Conservation (phyloP, 2,329 filamentous ascomycete genomes). For the Trichothecium roseum region DNA sequence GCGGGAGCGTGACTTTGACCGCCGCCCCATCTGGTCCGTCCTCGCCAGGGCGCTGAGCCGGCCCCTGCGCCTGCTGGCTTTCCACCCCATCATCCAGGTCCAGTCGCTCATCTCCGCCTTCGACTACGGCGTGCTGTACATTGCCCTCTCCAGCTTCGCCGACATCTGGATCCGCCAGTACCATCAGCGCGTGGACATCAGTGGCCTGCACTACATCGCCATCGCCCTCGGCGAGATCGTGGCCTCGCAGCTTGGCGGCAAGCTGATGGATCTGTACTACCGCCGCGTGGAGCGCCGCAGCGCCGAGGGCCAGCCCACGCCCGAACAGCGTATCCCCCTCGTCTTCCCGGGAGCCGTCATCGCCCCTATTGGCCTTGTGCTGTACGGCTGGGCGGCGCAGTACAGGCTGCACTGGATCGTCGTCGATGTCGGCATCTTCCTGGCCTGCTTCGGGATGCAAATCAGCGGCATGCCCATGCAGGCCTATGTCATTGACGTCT, state of each 20-base stretch:
- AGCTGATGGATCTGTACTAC: constrained; percentile 29
- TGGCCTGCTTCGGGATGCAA: constrained; percentile 21
- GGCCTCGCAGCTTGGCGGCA: constrained; percentile 36
- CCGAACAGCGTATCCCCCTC: constrained; percentile 16
- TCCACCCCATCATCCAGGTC: constrained; percentile 51
- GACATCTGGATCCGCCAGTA: constrained; percentile 46
- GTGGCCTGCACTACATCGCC: constrained; percentile 55
- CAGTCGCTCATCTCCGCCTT: constrained; percentile 45
- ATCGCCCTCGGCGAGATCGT: constrained; percentile 52
- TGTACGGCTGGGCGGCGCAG: constrained; percentile 34
- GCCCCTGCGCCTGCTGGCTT: constrained; percentile 44
- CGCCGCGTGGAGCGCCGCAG: background rate
- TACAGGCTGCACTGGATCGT: constrained; percentile 24
- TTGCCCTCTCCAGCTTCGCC: constrained; percentile 53
- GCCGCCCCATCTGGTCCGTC: constrained; percentile 5
- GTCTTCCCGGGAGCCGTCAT: constrained; percentile 31
- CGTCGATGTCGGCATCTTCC: constrained; percentile 23
- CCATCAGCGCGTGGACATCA: constrained; percentile 42
- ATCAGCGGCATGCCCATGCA: constrained; percentile 17
- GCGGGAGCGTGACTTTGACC: constrained; percentile 18
- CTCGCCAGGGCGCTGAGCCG: constrained; percentile 32
- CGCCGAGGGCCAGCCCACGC: constrained; percentile 2
- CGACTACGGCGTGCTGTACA: constrained; percentile 52
- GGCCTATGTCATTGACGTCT: constrained; percentile 33
- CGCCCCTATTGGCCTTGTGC: constrained; percentile 21